These are phyloP conservation scores for Solanum arcanum DNA, from an alignment of 257 asterid species.

Conservation along the genomic window DNA sequence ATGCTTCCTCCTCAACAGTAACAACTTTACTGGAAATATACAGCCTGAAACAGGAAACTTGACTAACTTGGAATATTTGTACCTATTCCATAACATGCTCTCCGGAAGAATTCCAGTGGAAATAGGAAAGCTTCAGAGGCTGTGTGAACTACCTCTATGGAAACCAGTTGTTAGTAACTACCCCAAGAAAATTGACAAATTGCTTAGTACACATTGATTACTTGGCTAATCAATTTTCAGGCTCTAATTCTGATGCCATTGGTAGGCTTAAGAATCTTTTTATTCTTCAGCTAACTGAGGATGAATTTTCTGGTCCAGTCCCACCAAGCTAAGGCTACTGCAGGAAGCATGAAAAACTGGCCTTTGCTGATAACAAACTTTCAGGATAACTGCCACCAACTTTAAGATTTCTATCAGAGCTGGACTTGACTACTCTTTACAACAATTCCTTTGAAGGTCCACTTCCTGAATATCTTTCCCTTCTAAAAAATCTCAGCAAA, in stretches of 20 bases:
- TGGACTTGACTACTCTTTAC: conserved; percentile 56
- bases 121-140: conserved; percentile 52
- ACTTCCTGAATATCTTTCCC: conserved; percentile 56
- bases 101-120: conserved; percentile 46
- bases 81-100: conserved; percentile 59
- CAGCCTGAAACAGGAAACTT: conserved; percentile 51
- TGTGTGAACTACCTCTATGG: conserved; percentile 44
- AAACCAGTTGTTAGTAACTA: conserved; percentile 63
- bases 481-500: conserved; percentile 51
- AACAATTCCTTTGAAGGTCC: conserved; percentile 72
- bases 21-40: conserved; percentile 52
- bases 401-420: conserved; percentile 43
- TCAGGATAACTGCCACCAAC: conserved; percentile 67
- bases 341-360: conserved; percentile 54
- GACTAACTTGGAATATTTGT: conserved; percentile 35
- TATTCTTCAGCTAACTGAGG: conserved; percentile 55
- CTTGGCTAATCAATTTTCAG: conserved; percentile 61
- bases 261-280: conserved; percentile 66
- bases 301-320: conserved; percentile 54
- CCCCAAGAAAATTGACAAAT: conserved; percentile 63
- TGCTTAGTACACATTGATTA: conserved; percentile 60
- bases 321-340: conserved; percentile 74
- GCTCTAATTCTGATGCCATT: conserved; percentile 50
- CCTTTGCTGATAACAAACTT: conserved; percentile 70
- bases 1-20: conserved; percentile 72